Conservation (phyloP, 495 filamentous ascomycete genomes). For the Niebla homalea region DNA sequence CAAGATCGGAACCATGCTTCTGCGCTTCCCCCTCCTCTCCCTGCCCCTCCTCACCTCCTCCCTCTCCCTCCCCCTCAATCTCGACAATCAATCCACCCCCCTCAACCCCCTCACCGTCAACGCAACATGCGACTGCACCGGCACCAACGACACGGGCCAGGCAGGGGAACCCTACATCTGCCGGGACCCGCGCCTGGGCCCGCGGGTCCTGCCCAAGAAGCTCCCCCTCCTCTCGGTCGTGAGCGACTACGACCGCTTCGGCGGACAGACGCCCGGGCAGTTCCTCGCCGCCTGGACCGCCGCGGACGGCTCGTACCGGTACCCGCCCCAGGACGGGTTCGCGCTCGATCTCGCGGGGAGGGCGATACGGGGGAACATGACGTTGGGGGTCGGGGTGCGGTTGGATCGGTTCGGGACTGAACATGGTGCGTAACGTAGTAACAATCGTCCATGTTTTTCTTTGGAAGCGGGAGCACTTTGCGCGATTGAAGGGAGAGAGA, state of each 20-base stretch:
- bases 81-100: too few species aligned
- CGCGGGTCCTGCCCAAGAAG: constrained; percentile 25
- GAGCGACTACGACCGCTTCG: constrained; percentile 34
- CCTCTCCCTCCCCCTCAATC: too few species aligned
- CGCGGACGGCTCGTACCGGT: constrained; percentile 24
- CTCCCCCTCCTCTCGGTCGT: constrained; percentile 28
- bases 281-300: constrained; percentile 37
- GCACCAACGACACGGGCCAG: constrained; percentile 24
- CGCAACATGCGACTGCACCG: constrained; percentile 20
- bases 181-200: constrained; percentile 39
- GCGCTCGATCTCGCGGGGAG: constrained; percentile 18
- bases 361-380: constrained; percentile 33
- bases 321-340: constrained; percentile 34
- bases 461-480: too few species aligned
- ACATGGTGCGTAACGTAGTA: constrained; percentile 19
- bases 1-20: too few species aligned
- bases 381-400: constrained; percentile 30
- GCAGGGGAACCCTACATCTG: constrained; percentile 29
- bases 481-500: too few species aligned
- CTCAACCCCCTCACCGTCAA: neutral
- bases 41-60: too few species aligned
- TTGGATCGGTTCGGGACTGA: constrained; percentile 44
- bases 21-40: too few species aligned
- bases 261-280: constrained; percentile 31
- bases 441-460: too few species aligned